Conservation (phyloP, 2,329 filamentous ascomycete species). For the Pyrenophora seminiperda region DNA sequence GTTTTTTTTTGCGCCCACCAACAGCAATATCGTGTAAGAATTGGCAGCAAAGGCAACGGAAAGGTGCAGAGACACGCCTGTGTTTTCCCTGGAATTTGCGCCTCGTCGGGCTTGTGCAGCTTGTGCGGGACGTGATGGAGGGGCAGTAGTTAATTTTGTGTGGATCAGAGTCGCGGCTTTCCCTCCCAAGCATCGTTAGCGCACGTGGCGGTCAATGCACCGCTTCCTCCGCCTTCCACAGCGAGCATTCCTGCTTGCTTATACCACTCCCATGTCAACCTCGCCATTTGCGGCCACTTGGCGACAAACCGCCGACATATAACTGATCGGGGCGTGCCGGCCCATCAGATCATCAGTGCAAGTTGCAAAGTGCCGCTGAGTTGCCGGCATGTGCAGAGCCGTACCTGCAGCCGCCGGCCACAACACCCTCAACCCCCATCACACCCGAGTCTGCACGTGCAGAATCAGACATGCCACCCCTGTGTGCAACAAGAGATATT, state of each 20-base stretch:
- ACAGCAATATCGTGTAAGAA: constrained; percentile 17
- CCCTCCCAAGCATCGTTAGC: constrained; percentile 18
- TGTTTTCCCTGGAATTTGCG: constrained; percentile 22
- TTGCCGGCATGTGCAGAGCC: too few relatives aligned
- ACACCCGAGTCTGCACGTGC: too few relatives aligned
- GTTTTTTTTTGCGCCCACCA: constrained; percentile 21
- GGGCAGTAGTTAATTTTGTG: constrained; percentile 25
- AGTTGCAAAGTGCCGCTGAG: too few relatives aligned
- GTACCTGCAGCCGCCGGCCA: too few relatives aligned
- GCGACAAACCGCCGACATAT: too few relatives aligned
- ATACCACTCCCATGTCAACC: background rate
- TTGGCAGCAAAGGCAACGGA: constrained; percentile 15
- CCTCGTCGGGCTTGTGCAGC: constrained; percentile 36
- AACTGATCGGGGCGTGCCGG: too few relatives aligned
- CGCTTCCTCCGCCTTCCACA: constrained; percentile 1
- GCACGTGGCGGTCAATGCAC: constrained; percentile 22
- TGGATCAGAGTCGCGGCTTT: constrained; percentile 21
- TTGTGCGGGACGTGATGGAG: constrained; percentile 30
- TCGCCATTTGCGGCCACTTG: background rate
- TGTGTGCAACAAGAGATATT: too few relatives aligned
- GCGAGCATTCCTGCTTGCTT: background rate
- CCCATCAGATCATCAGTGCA: too few relatives aligned
- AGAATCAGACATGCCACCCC: too few relatives aligned
- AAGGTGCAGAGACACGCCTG: constrained; percentile 19
- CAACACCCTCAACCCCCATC: too few relatives aligned